phyloP scores from a whole-genome alignment of 805 yeast genomes.

The Tetrapisispora fleetii region DNA sequence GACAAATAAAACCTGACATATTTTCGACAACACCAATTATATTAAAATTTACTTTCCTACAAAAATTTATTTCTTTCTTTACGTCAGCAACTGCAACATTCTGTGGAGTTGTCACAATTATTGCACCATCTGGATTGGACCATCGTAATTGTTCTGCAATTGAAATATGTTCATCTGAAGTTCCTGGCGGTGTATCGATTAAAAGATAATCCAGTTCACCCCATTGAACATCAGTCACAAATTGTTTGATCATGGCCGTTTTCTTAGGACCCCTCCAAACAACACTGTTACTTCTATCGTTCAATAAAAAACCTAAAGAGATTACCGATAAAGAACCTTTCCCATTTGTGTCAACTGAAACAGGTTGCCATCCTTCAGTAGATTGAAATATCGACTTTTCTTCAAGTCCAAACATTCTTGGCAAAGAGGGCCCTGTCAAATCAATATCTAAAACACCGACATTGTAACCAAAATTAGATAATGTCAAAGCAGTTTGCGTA shows the following conservation, averaged over 20 bases:
- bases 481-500: conserved; percentile 80
- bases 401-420: conserved; percentile 93
- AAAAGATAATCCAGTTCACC: conserved; percentile 63
- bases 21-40: conserved; percentile 87
- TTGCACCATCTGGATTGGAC: conserved; percentile 79
- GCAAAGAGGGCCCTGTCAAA: conserved; percentile 91
- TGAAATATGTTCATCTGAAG: conserved; percentile 95
- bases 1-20: conserved; percentile 95
- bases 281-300: conserved; percentile 78
- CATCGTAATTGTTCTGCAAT: conserved; percentile 80
- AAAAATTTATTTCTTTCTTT: conserved; percentile 84
- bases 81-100: conserved; percentile 90
- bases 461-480: conserved; percentile 57
- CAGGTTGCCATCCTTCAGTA: conserved; percentile 88
- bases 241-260: conserved; percentile 95
- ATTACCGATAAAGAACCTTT: conserved; percentile 50
- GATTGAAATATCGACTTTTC: conserved; percentile 69
- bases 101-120: conserved; percentile 95
- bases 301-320: conserved; percentile 80
- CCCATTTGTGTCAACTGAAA: conserved; percentile 33
- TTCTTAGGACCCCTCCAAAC: conserved; percentile 99
- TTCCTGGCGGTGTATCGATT: conserved; percentile 98
- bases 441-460: conserved; percentile 97
- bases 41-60: conserved; percentile 70
- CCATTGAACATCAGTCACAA: conserved; percentile 86